Evolutionary conservation across 1,139 yeast species (phyloP), one percentile per base, ranked within the genome.

Genomic region (Suhomyces wounanorum): DNA sequence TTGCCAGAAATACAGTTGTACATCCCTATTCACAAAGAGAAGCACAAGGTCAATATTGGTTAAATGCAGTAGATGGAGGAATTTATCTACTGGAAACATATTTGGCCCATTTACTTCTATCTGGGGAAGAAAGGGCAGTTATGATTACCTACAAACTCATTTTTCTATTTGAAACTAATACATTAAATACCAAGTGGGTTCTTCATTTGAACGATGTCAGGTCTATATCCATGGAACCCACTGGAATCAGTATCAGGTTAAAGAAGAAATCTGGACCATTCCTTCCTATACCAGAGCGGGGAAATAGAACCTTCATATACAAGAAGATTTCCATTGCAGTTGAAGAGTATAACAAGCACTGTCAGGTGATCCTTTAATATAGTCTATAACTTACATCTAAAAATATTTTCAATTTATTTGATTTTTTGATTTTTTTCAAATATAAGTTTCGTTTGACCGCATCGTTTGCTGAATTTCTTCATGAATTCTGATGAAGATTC

Each of bases 1-100:
- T 94, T 43, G 80, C 86, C 14, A 78, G 78, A 47, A 91, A 88
- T 60, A 84, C 87, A 8, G 77, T 90, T 3, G 80, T 92, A 16
- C 75, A 85, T 37, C 87, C 95, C 1, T 95, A 81, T 66, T 81
- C 86, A n/a, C 83, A 82, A 56, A 75, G 95, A 50, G 97, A 90
- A 58, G 88, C 98, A 0, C 95, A 91, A 59, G 99, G 99, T 4
- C 97, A 94, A 65, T 89, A 79, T 61, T 90, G 98, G 96, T 76
- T 94, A 54, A 91, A 89, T 68, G 77, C 84, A 9, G 82, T 89
- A 28, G 88, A 88, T 63, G 96, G 95, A 45, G 98, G 97, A 1
- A 72, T 79, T 43, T 89, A 74, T 63, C 80, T 83, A 57, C 75
- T 77, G 51, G 97, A 94, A 60, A 74, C 75, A 33, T 95, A 94